Evolutionary conservation across 306 rosid genomes (phyloP).

Genomic region (Bauhinia variegata): DNA sequence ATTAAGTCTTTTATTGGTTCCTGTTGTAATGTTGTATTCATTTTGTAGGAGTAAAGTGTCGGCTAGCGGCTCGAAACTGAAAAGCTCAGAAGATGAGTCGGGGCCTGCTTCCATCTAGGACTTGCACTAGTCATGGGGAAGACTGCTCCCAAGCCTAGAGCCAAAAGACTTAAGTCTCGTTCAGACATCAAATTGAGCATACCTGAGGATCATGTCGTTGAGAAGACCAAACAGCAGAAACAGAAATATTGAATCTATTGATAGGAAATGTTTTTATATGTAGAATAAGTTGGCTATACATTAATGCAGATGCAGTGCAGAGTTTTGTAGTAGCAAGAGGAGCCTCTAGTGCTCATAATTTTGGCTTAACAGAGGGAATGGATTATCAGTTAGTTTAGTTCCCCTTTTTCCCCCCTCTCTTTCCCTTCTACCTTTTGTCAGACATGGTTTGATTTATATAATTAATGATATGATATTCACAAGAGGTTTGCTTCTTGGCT

Average conservation of each 20-base stretch:
- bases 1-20: slow-evolving; percentile 5
- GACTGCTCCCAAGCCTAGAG: slow-evolving; percentile 28
- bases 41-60: slow-evolving; percentile 37
- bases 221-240: slow-evolving; percentile 9
- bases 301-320: slow-evolving; percentile 32
- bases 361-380: slow-evolving; percentile 26
- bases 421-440: neutral
- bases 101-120: slow-evolving; percentile 26
- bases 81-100: slow-evolving; percentile 26
- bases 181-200: slow-evolving; percentile 13
- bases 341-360: slow-evolving; percentile 30
- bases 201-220: slow-evolving; percentile 8
- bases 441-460: slow-evolving; percentile 18
- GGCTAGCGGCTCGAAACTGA: slow-evolving; percentile 24
- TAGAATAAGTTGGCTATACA: slow-evolving; percentile 22
- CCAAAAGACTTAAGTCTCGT: slow-evolving; percentile 31
- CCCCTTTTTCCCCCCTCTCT: too few species aligned
- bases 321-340: slow-evolving; percentile 17
- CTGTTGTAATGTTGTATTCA: slow-evolving; percentile 28
- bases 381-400: slow-evolving; percentile 5
- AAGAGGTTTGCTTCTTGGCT: slow-evolving; percentile 10
- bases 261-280: neutral
- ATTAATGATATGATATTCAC: neutral
- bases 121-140: neutral
- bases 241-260: slow-evolving; percentile 10